Evolutionary conservation across 177 flowering plant genomes (phyloP).

Genomic region (Telopea speciosissima): DNA sequence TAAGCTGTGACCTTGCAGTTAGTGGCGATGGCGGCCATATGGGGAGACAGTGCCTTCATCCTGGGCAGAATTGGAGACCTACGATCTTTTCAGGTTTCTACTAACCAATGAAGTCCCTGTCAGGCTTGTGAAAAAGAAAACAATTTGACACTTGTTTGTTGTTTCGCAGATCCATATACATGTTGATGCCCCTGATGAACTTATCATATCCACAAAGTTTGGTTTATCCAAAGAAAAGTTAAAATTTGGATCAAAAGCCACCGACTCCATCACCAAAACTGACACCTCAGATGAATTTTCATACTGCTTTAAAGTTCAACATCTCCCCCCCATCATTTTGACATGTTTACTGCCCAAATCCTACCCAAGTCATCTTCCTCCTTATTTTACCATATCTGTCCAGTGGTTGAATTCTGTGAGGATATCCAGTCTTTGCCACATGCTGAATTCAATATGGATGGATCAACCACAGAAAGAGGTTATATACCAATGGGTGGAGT

Average conservation of each 20-base stretch:
- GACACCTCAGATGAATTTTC: constrained; percentile 37
- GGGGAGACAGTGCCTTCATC: constrained; percentile 47
- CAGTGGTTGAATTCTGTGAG: constrained; percentile 63
- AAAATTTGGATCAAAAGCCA: constrained; percentile 10
- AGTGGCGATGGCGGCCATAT: constrained; percentile 76
- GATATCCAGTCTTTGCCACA: constrained; percentile 54
- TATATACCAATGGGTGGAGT: constrained; percentile 79
- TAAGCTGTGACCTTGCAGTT: constrained; percentile 38
- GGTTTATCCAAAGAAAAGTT: constrained; percentile 22
- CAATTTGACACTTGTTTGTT: background rate
- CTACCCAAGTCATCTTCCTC: constrained; percentile 75
- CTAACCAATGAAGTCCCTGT: constrained; percentile 5
- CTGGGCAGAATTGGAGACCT: constrained; percentile 41
- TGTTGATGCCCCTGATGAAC: constrained; percentile 45
- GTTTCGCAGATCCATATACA: constrained; percentile 57
- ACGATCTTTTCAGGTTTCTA: constrained; percentile 57
- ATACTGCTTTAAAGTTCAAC: constrained; percentile 59
- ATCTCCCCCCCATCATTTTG: constrained; percentile 73
- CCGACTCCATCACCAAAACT: constrained; percentile 4
- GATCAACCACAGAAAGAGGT: constrained; percentile 76
- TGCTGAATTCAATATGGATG: constrained; percentile 69
- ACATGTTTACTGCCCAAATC: constrained; percentile 71
- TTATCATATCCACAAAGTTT: constrained; percentile 45
- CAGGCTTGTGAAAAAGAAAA: background rate
- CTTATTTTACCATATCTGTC: constrained; percentile 53